Percentiles rank a stretch among this genome's conserved stretches.
These are phyloP conservation scores for Rubroshorea leprosula DNA, from an alignment of 345 rosid genomes.

Conservation along the genomic window DNA sequence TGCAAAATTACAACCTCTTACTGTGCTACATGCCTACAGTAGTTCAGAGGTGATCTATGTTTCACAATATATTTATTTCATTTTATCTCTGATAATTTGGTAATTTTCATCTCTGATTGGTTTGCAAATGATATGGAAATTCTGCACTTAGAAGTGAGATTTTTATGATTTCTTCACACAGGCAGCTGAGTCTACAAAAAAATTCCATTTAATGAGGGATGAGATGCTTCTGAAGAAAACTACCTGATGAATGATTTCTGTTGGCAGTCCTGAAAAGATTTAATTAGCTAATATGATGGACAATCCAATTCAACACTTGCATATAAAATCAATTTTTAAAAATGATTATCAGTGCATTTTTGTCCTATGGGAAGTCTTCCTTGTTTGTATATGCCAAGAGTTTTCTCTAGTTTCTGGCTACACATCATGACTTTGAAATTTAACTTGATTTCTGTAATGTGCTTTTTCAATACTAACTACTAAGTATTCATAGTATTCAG, in stretches of 20 bases:
- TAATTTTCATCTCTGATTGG: background rate
- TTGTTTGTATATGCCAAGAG: no score
- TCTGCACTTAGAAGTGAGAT: background rate
- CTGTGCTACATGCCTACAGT: conserved; percentile 83
- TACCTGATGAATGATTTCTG: no score
- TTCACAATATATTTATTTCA: conserved; percentile 4
- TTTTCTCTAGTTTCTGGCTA: no score
- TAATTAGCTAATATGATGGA: no score
- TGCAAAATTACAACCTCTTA: conserved; percentile 79
- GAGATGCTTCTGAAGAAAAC: no score
- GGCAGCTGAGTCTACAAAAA: no score
- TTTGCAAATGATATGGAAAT: background rate
- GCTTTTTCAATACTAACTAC: background rate
- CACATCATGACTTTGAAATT: background rate
- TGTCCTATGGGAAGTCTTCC: background rate
- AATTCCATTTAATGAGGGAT: no score
- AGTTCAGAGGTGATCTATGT: conserved; percentile 68
- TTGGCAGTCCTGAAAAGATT: no score
- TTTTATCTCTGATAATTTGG: background rate
- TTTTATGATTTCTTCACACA: no score
- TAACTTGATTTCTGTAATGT: conserved; percentile 7
- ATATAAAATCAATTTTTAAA: no score
- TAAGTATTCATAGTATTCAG: conserved; percentile 21
- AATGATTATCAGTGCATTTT: background rate
- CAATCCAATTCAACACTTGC: background rate